Percentiles rank a stretch among this genome's conserved stretches.
Evolutionary conservation across 2,329 filamentous ascomycete species (phyloP).

Genomic region (Thelonectria discophora): DNA sequence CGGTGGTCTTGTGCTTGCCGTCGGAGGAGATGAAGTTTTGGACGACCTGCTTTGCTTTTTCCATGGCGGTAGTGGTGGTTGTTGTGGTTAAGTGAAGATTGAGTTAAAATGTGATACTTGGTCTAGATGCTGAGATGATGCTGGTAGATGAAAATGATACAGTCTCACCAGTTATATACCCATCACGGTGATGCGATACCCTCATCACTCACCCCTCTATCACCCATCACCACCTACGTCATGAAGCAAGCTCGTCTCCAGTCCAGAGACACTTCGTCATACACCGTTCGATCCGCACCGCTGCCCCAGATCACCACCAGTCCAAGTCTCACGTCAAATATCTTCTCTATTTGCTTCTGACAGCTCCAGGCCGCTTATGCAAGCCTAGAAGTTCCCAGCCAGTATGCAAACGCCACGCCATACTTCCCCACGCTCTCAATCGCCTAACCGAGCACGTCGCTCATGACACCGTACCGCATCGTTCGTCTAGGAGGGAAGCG

Average conservation of each 20-base stretch:
- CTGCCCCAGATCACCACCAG: not conserved
- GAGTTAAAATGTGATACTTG: not conserved
- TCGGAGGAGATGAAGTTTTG: slow-evolving; percentile 67
- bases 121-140: not conserved
- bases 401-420: not conserved
- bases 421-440: not conserved
- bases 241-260: not conserved
- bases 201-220: not conserved
- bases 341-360: not conserved
- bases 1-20: slow-evolving; percentile 74
- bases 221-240: not conserved
- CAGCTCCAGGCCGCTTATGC: not conserved
- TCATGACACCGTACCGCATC: no score
- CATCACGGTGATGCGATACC: not conserved
- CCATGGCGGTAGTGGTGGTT: slow-evolving; percentile 54
- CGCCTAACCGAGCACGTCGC: not conserved
- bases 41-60: slow-evolving; percentile 71
- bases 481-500: not conserved
- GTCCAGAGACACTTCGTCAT: not conserved
- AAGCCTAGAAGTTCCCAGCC: not conserved
- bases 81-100: not conserved
- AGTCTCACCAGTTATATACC: no score
- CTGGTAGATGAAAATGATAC: not conserved
- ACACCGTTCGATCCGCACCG: not conserved
- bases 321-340: not conserved